Conservation (phyloP, 352 stramenopile species). For the Phytophthora cactorum region DNA sequence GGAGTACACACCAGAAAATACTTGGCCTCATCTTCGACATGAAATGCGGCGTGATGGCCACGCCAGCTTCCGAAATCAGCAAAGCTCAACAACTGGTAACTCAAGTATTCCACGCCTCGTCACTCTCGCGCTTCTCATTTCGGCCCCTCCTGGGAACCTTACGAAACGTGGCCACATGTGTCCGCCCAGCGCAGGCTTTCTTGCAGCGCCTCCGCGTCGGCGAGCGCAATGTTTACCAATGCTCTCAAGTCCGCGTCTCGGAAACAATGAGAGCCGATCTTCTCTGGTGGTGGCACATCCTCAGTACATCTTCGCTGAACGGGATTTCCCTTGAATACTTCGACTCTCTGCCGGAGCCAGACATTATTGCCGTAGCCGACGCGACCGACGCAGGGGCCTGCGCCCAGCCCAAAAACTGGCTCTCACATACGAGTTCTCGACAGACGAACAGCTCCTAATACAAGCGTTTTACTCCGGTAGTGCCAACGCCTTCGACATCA, state of each 20-base stretch:
- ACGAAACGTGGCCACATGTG: background rate
- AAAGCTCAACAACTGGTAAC: too few relatives aligned
- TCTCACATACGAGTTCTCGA: slow-evolving; percentile 3
- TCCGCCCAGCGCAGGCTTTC: background rate
- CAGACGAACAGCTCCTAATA: background rate
- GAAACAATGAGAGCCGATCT: background rate
- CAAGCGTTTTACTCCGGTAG: background rate
- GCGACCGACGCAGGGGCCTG: background rate
- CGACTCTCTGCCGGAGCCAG: background rate
- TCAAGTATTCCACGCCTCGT: too few relatives aligned
- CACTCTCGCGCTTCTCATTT: background rate
- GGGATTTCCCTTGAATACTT: background rate
- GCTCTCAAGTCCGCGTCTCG: background rate
- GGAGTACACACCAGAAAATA: too few relatives aligned
- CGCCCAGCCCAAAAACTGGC: background rate
- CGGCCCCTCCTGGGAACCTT: background rate
- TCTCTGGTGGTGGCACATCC: background rate
- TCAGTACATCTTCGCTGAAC: background rate
- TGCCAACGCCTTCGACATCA: slow-evolving; percentile 32
- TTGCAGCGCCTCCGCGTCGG: background rate
- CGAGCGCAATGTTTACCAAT: background rate
- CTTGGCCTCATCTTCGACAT: too few relatives aligned
- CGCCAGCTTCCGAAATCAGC: too few relatives aligned
- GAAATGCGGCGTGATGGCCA: too few relatives aligned
- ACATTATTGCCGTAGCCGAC: background rate